Evolutionary conservation across 2,329 filamentous ascomycete genomes (phyloP), one percentile per base, ranked within the genome.

Genomic region (Epichloe scottii): DNA sequence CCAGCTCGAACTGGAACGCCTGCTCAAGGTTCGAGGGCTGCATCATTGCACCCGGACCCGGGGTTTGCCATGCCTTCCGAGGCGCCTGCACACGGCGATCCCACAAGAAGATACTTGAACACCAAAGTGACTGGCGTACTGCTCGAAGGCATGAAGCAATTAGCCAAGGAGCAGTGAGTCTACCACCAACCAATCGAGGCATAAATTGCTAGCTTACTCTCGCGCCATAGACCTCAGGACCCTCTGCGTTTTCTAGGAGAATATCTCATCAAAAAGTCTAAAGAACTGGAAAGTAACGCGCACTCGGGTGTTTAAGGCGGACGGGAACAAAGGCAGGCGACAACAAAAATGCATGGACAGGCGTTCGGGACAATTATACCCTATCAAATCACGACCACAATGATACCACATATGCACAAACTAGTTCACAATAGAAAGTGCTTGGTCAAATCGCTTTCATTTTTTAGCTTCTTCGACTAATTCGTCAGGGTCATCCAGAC

Each of bases 101-200:
- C 82, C 1, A 80, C 81, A 5, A 77, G 85, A 43, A 76, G 79
- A 59, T 89, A 88, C 63, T 67, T 89, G 58, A 89, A 89, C 61
- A 74, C 76, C 46, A 86, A 82, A 59, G 77, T 89, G 40, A 85
- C 84, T 0, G 78, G 78, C 1, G 75, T 78, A 26, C 61, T 89
- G 52, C 68, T 89, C 39, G 84, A 89, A 59, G 85, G 84, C 23
- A 85, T 89, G 82, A 89, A 88, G 69, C 66, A 76, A 50, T 63
- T 89, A 54, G 83, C 82, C 4, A 81, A 78, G 57, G 82, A 88
- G 41, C 79, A 84, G 85, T 88, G 67, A 61, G 83, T 75, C 51
- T 79, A 48, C 41, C 21, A 15, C 19, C 5, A 33, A 6, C 5
- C 6, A 21, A 38, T 21, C n/a, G 17, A 38, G 19, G 33, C 10